phyloP scores from a whole-genome alignment of 345 rosid genomes.

The Ricinus communis region DNA sequence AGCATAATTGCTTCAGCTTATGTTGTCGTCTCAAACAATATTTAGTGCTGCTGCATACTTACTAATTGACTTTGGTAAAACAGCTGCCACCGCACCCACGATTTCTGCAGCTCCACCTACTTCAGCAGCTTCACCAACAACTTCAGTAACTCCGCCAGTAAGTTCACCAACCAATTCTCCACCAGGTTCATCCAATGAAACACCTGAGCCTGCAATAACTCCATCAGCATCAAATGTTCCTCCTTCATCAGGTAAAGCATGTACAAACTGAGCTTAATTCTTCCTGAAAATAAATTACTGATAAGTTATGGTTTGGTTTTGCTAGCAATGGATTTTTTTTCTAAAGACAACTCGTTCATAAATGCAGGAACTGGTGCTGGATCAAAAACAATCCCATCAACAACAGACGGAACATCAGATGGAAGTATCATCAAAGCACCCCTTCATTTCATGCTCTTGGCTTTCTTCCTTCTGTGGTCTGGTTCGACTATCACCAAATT shows the following conservation, averaged over 20 bases:
- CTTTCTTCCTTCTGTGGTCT: slow-evolving; percentile 29
- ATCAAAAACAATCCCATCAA: slow-evolving; percentile 49
- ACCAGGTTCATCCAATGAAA: slow-evolving; percentile 28
- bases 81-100: slow-evolving; percentile 45
- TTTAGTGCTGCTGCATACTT: background rate
- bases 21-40: too few relatives aligned
- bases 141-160: slow-evolving; percentile 33
- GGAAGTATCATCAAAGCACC: slow-evolving; percentile 36
- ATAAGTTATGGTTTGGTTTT: background rate
- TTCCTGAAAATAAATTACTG: background rate
- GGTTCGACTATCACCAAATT: slow-evolving; percentile 30
- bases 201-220: slow-evolving; percentile 38
- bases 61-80: slow-evolving; percentile 19
- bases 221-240: slow-evolving; percentile 46
- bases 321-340: background rate
- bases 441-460: slow-evolving; percentile 24
- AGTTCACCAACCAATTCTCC: slow-evolving; percentile 42
- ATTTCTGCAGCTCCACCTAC: too few relatives aligned
- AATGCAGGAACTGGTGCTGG: slow-evolving; percentile 31
- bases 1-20: background rate
- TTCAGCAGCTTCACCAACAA: slow-evolving; percentile 33
- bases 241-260: slow-evolving; percentile 43
- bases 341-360: background rate
- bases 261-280: background rate
- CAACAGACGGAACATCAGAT: slow-evolving; percentile 41